Evolutionary conservation across 352 stramenopile genomes (phyloP), one percentile per base, ranked within the genome.

Genomic region (Paralagenidium karlingii): DNA sequence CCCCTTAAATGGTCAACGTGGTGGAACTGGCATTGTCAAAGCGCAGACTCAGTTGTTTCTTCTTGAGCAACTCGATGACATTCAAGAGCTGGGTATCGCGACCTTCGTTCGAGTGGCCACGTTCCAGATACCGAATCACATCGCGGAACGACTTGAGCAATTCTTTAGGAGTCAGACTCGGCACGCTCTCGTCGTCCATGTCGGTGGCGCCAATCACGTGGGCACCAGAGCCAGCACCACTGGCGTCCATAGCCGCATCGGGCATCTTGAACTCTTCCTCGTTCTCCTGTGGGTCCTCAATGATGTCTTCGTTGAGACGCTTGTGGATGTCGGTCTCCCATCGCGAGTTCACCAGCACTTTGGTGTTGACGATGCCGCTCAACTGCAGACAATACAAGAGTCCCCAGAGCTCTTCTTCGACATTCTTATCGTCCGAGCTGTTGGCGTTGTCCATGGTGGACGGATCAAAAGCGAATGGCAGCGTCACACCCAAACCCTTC

Each of bases 261-360:
- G 68, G 71, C 28, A 83, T 64, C 5, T 68, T 69, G 47, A 88
- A 91, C 55, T 91, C 77, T 2, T 83, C 71, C 15, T 88, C 64
- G 40, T 83, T 81, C 50, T 82, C 69, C 50, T 79, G 62, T 5
- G 75, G 77, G 38, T 88, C 68, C 43, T 88, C 71, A 32, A 91
- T 87, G 58, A 88, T 87, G 47, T 91, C 77, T 49, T 88, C 77
- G 32, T 91, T 88, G 6, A 91, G 55, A 9, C 76, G 77, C 55
- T 91, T 91, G 63, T 91, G 77, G 22, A 91, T 84, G 38, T 91
- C 77, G 34, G 86, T 91, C 51, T 91, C 77, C 71, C 77, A 87
- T 13, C 77, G 77, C 22, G 77, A 87, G 66, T 91, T 91, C 32
- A 91, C 71, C 11, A 91, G 54, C 43, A 82, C 71, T 49, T 91